Conservation (phyloP, 2,329 filamentous ascomycete species). For the Neonectria ditissima region DNA sequence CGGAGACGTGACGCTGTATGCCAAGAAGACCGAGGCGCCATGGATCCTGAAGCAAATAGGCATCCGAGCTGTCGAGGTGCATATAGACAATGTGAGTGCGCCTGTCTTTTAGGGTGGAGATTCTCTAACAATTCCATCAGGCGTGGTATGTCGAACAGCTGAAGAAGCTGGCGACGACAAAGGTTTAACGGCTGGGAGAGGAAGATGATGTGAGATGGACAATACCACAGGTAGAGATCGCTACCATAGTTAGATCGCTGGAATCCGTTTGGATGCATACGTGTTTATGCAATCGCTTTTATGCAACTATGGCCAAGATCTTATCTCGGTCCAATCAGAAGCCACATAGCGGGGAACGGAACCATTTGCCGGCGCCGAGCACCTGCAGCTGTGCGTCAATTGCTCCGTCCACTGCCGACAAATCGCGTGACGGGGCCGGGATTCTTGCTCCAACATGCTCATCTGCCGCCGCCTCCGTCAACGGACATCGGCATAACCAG, state of each 20-base stretch:
- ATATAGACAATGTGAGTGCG: slow-evolving; percentile 23
- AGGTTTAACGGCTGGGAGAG: neutral
- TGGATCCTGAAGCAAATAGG: slow-evolving; percentile 24
- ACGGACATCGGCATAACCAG: slow-evolving; percentile 25
- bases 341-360: neutral
- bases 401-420: slow-evolving; percentile 6
- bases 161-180: slow-evolving; percentile 2
- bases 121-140: slow-evolving; percentile 1
- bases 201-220: neutral
- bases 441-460: slow-evolving; percentile 44
- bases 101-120: no score
- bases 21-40: slow-evolving; percentile 20
- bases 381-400: slow-evolving; percentile 30
- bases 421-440: slow-evolving; percentile 15
- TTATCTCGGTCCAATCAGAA: neutral
- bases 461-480: neutral
- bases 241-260: no score
- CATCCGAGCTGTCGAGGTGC: slow-evolving; percentile 20
- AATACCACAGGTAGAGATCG: neutral
- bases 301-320: neutral
- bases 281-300: neutral
- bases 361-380: neutral
- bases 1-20: slow-evolving; percentile 11
- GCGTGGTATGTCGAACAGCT: slow-evolving; percentile 22
- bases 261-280: neutral